Percentiles rank a stretch among this genome's conserved stretches.
These are phyloP conservation scores for Cyclotella atomus DNA, from an alignment of 108 stramenopile species.

Conservation along the genomic window DNA sequence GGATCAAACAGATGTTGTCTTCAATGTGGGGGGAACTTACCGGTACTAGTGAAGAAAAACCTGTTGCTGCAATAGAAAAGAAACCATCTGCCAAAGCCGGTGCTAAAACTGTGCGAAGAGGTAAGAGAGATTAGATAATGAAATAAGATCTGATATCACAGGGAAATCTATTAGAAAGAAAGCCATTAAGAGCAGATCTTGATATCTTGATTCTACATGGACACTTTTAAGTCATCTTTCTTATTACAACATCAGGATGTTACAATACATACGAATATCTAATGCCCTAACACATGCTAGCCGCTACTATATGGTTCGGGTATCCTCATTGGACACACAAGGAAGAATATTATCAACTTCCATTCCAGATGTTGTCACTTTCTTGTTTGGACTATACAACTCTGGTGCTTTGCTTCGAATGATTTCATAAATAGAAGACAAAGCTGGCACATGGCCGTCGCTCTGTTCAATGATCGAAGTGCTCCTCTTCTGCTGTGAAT, in stretches of 20 bases:
- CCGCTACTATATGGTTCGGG: too few relatives aligned
- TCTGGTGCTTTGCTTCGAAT: slow-evolving; percentile 1
- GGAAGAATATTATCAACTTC: background rate
- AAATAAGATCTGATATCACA: background rate
- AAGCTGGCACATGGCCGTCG: background rate
- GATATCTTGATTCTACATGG: too few relatives aligned
- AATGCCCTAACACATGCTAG: too few relatives aligned
- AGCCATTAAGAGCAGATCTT: too few relatives aligned
- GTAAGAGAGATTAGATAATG: slow-evolving; percentile 40
- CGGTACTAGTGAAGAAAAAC: slow-evolving; percentile 54
- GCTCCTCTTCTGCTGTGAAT: background rate
- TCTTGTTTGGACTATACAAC: background rate
- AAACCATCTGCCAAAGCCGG: slow-evolving; percentile 54
- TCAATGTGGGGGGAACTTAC: slow-evolving; percentile 71
- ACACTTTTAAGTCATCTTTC: too few relatives aligned
- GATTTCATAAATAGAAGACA: background rate
- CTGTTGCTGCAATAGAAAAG: slow-evolving; percentile 23
- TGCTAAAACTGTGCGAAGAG: slow-evolving; percentile 45
- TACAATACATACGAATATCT: too few relatives aligned
- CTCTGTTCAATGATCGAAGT: background rate
- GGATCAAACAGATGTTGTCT: slow-evolving; percentile 58
- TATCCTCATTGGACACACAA: background rate
- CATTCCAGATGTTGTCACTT: background rate
- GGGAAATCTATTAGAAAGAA: too few relatives aligned
- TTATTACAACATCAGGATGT: too few relatives aligned